phyloP scores from a whole-genome alignment of 2,329 filamentous ascomycete genomes.

The Zymoseptoria crescenta region DNA sequence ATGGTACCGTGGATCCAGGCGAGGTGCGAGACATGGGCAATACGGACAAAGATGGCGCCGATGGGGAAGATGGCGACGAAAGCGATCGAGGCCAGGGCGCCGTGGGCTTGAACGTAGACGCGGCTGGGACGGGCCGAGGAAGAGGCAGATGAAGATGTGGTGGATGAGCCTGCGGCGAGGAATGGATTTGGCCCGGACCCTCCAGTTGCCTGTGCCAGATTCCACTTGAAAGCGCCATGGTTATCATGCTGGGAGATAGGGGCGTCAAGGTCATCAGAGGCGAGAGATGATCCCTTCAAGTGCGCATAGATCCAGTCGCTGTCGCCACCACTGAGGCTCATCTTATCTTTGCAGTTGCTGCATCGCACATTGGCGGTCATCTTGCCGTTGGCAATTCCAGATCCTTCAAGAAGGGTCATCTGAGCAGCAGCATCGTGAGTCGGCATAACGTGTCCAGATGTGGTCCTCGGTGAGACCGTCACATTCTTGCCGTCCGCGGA shows the following conservation, averaged over 20 bases:
- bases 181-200: slow-evolving; percentile 40
- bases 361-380: slow-evolving; percentile 51
- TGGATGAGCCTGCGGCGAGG: slow-evolving; percentile 5
- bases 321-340: slow-evolving; percentile 36
- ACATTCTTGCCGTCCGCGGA: slow-evolving; percentile 45
- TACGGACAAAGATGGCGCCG: slow-evolving; percentile 37
- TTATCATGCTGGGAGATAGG: slow-evolving; percentile 39
- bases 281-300: slow-evolving; percentile 37
- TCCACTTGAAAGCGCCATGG: slow-evolving; percentile 37
- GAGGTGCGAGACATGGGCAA: slow-evolving; percentile 36
- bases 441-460: slow-evolving; percentile 38
- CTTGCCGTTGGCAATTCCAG: slow-evolving; percentile 42
- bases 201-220: slow-evolving; percentile 43
- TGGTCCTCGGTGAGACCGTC: slow-evolving; percentile 46
- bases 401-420: slow-evolving; percentile 44
- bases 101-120: slow-evolving; percentile 29
- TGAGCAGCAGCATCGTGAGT: slow-evolving; percentile 34
- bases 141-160: background rate
- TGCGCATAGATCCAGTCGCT: slow-evolving; percentile 46
- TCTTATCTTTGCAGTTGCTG: slow-evolving; percentile 44
- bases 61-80: slow-evolving; percentile 40
- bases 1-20: slow-evolving; percentile 39
- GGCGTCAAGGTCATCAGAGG: slow-evolving; percentile 37
- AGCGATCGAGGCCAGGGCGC: slow-evolving; percentile 35
- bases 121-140: slow-evolving; percentile 1